Evolutionary conservation across 768 basidiomycete genomes (phyloP), one percentile per base, ranked within the genome.

Genomic region (Pulveroboletus sp.): DNA sequence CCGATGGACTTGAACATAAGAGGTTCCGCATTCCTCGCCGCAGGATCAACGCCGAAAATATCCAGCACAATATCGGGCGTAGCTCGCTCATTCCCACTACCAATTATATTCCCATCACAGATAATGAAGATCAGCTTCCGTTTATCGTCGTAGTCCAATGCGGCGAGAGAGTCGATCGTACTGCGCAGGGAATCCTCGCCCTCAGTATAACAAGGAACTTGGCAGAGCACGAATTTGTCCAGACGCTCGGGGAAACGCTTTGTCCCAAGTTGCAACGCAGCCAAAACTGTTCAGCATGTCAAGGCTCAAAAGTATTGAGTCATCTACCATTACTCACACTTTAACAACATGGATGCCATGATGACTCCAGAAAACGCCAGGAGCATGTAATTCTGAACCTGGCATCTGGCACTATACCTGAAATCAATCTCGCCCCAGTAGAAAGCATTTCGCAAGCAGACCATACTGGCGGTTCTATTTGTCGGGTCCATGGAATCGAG

Each of bases 81-180:
- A 1, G 83, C 70, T 40, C 79, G 72, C 47, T 85, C 83, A 58
- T 85, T 85, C 15, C 83, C 84, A 53, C 76, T 78, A 41, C 83
- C 83, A 43, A 83, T 82, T 66, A 85, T 84, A 57, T 85, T 85
- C 3, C 83, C 83, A 59, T 85, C 83, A 57, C 83, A 85, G 44
- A 85, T 79, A 54, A 85, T 57, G 63, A 85, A 77, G 47, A 85
- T 71, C 18, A 85, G 58, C 68, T 85, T 85, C 54, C 84, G 76
- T 64, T 85, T 85, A 65, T 85, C 83, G 53, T 85, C 84, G 49
- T 85, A 85, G 58, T 80, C 76, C 53, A 85, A 69, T 27, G 73
- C 75, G 8, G 82, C 80, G 32, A 85, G 71, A 3, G 82, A 85
- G 62, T 85, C 83, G 54, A 85, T 79, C n/a, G 83, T 85, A 31